Evolutionary conservation across 805 yeast species (phyloP).

Genomic region (Cyberlindnera americana): DNA sequence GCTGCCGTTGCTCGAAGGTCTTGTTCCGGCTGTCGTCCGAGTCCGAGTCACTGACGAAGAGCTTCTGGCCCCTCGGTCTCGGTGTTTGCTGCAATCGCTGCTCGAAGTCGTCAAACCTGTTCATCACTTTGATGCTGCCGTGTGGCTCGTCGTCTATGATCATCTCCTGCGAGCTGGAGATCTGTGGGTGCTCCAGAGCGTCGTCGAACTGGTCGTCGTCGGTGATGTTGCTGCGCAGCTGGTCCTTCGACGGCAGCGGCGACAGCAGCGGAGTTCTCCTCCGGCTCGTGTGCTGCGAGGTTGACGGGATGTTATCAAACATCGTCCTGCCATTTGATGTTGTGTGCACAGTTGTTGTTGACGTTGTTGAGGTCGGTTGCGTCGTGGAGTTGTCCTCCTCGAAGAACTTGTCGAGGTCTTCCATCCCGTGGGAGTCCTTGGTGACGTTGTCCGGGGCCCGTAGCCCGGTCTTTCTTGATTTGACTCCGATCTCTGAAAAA

Average conservation of each 20-base stretch:
- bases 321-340: not conserved
- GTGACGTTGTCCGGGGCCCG: conserved; percentile 42
- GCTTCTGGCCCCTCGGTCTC: conserved; percentile 15
- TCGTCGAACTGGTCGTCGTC: conserved; percentile 22
- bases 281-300: conserved; percentile 2
- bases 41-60: conserved; percentile 21
- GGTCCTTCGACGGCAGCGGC: conserved; percentile 10
- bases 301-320: not conserved
- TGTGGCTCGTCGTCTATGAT: conserved; percentile 30
- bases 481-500: conserved; percentile 48
- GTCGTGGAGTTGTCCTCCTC: conserved; percentile 33
- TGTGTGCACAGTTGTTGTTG: conserved; percentile 2
- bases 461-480: conserved; percentile 66
- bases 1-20: conserved; percentile 14
- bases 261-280: conserved; percentile 18
- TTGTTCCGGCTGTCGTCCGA: conserved; percentile 3
- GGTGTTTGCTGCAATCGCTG: conserved; percentile 3
- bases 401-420: conserved; percentile 66
- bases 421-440: conserved; percentile 61
- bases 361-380: not conserved
- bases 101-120: conserved; percentile 6
- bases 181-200: conserved; percentile 20
- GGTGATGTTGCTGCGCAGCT: conserved; percentile 7
- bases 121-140: conserved; percentile 17
- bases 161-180: conserved; percentile 17